Base-by-base conservation (phyloP, 73 alveolate species). In the Halteria grandinella region DNA sequence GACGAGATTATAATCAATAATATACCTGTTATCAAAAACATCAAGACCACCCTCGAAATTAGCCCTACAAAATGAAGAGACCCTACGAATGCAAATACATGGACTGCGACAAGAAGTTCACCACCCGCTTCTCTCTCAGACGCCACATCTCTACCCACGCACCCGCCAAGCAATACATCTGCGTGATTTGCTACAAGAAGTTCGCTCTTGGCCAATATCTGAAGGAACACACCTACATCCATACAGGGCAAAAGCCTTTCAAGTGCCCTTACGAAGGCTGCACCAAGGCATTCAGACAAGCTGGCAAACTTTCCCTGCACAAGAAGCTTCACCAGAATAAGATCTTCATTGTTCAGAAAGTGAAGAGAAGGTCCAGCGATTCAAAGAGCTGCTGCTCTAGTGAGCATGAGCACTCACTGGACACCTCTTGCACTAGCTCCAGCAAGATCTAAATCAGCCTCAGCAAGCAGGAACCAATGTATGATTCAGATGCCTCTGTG, bases 251-350 rank as follows among this genome's bases (percentile, higher is more conserved):
- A 43, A 54, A 63, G 53, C 91, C 91, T 0, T 82, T 71, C 75
- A 45, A 39, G 37, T 82, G 91, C 75, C 69, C 83, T 20, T 47
- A 41, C 53, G 75, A 70, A 20, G 91, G 91, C n/a, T 82, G 91
- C 70, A 59, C 51, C 10, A 58, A 71, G 58, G 75, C 75, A 23
- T 82, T 82, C 76, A 55, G 91, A 45, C 79, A 82, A 72, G 86
- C 91, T 20, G 91, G 91, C 25, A 82, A 82, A 80, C 86, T 82
- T 18, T 82, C 91, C 1, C 64, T 72, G 45, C 91, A 82, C 69
- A 70, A 74, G 44, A 82, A 82, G 40, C 31, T 54, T 59, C 91
- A 82, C 36, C 29, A 66, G 25, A 66, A 66, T 57, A 66, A 66
- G 29, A 66, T 66, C 80, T 66, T 66, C 80, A 66, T 66, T 45